Percentiles rank a stretch among this genome's conserved stretches.
These are phyloP conservation scores for Euphorbia tirucalli DNA, from an alignment of 345 rosid species.

Conservation along the genomic window DNA sequence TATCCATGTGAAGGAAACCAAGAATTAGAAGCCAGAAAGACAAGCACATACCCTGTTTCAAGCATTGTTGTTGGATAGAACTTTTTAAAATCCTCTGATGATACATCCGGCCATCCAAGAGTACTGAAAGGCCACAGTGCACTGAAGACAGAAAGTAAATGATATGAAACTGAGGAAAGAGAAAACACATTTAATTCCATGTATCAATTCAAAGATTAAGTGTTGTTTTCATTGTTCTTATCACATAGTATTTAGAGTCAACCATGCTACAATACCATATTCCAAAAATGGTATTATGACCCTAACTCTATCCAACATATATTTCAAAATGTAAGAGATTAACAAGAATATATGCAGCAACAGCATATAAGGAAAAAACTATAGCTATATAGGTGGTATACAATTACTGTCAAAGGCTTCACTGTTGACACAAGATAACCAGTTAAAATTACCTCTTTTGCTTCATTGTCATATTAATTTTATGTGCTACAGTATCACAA, in stretches of 20 bases:
- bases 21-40: not conserved
- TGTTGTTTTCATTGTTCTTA: not conserved
- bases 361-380: not conserved
- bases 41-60: constrained; percentile 78
- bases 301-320: not conserved
- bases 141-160: constrained; percentile 40
- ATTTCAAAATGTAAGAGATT: not conserved
- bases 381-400: not conserved
- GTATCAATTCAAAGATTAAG: not conserved
- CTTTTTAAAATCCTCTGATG: constrained; percentile 64
- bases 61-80: constrained; percentile 93
- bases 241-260: not conserved
- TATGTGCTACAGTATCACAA: not conserved
- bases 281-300: not conserved
- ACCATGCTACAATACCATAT: not conserved
- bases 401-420: not conserved
- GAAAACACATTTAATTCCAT: not conserved
- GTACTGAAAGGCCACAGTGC: constrained; percentile 98
- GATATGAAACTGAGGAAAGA: constrained; percentile 7
- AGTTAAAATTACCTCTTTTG: not conserved
- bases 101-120: constrained; percentile 93
- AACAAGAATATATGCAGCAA: not conserved
- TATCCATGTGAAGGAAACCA: not conserved
- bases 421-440: not conserved
- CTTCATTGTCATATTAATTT: not conserved